Conservation (phyloP, 306 rosid genomes). For the Gastrolobium villosum region DNA sequence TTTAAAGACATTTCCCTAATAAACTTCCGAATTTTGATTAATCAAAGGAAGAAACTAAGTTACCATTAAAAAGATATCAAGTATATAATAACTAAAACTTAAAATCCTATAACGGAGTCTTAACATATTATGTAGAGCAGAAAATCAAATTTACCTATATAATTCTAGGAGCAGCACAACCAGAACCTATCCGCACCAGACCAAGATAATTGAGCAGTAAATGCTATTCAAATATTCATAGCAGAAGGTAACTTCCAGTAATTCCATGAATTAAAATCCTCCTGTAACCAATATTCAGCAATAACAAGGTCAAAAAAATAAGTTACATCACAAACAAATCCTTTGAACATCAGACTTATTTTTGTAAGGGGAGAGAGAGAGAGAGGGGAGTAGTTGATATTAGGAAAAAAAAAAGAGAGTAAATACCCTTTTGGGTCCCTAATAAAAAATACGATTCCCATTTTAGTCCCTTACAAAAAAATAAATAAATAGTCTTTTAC, state of each 20-base stretch:
- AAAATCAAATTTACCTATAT: conserved; percentile 57
- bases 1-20: conserved; percentile 3
- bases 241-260: conserved; percentile 71
- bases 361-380: background rate
- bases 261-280: conserved; percentile 96
- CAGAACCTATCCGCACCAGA: conserved; percentile 37
- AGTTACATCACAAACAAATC: conserved; percentile 27
- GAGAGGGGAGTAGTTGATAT: no score
- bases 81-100: background rate
- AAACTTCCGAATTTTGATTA: background rate
- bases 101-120: background rate
- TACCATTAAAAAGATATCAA: background rate
- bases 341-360: background rate
- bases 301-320: conserved; percentile 17
- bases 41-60: background rate
- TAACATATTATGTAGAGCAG: conserved; percentile 15
- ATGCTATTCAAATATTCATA: conserved; percentile 49
- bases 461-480: no score
- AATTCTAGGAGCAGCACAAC: conserved; percentile 40
- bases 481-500: no score
- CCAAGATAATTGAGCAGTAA: conserved; percentile 33
- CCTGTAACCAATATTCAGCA: conserved; percentile 63
- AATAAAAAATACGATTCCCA: no score
- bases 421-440: no score
- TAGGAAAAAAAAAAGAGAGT: background rate